These are phyloP conservation scores for Nannizzia gypsea DNA, from an alignment of 2,329 filamentous ascomycete species.

Conservation along the genomic window DNA sequence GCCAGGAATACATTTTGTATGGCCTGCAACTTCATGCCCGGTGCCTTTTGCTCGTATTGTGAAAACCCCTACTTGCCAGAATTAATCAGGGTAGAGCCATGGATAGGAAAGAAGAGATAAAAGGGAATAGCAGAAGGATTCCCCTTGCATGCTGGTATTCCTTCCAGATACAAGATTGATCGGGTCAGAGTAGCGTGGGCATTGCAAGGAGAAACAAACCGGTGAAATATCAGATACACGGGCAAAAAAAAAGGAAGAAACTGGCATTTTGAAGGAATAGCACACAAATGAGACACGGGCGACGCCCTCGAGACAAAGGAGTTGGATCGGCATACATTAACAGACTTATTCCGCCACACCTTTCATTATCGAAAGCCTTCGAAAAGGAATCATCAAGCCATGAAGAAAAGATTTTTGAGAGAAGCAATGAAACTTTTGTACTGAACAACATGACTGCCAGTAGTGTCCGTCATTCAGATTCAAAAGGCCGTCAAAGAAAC, in stretches of 20 bases:
- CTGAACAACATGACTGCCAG: constrained; percentile 11
- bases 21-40: not conserved
- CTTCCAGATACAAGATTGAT: not conserved
- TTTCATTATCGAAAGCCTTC: constrained; percentile 2
- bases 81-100: not conserved
- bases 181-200: not conserved
- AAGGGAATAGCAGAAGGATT: not conserved
- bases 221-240: not conserved
- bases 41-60: not conserved
- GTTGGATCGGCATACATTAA: constrained; percentile 4
- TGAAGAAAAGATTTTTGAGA: not conserved
- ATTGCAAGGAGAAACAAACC: not conserved
- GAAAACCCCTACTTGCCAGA: not conserved
- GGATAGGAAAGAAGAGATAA: not conserved
- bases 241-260: not conserved
- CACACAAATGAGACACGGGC: constrained; percentile 1
- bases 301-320: constrained; percentile 3
- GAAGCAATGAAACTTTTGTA: constrained; percentile 12
- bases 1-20: not conserved
- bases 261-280: constrained; percentile 2
- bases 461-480: constrained; percentile 13
- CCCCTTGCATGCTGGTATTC: not conserved
- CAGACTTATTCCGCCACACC: constrained; percentile 5
- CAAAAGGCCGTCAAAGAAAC: constrained; percentile 7
- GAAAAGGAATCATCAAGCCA: constrained; percentile 4